Evolutionary conservation across 495 filamentous ascomycete genomes (phyloP), one percentile per base, ranked within the genome.

Genomic region (Neurospora hispaniola): DNA sequence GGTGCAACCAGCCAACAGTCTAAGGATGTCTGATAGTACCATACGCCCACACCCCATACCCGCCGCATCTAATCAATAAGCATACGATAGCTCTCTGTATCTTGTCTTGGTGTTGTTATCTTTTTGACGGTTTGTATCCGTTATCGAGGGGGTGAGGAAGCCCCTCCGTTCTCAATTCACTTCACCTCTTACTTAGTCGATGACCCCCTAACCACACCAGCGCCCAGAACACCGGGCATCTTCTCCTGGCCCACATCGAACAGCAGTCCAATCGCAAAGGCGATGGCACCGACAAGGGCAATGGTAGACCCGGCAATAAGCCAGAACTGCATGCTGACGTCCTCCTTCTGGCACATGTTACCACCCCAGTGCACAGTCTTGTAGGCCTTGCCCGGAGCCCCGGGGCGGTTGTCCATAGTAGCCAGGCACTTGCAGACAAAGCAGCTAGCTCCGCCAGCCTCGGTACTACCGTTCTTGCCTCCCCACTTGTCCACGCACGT

Each of bases 311-410:
- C 87, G 6, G 88, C 84, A 76, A 99, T 84, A 46, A 99, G 81
- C 87, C 94, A 97, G 81, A 99, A 98, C 44, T 89, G 89, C 23
- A 90, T 87, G 81, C 92, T 94, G 66, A 98, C 82, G 80, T 99
- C 94, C 78, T 90, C 90, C 87, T 98, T 99, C 81, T 97, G 91
- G 82, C 96, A 99, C 73, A 91, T 91, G 42, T 89, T 82, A 14
- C 96, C 96, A 69, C 90, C 95, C 92, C 93, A 99, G 73, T 87
- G 79, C 44, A 81, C 76, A 42, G 81, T 77, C 72, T 79, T 76
- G 59, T 68, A 68, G n/a, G 70, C 74, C 54, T 31, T 31, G 16
- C 5, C 20, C 62, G 69, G 42, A 5, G 38, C 16, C 39, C 76
- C 80, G 23, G 74, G 79, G 20, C 80, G 80, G 16, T 83, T 85